Evolutionary conservation across 805 yeast species (phyloP), one percentile per base, ranked within the genome.

Genomic region (Kodamaea neixiangensis): DNA sequence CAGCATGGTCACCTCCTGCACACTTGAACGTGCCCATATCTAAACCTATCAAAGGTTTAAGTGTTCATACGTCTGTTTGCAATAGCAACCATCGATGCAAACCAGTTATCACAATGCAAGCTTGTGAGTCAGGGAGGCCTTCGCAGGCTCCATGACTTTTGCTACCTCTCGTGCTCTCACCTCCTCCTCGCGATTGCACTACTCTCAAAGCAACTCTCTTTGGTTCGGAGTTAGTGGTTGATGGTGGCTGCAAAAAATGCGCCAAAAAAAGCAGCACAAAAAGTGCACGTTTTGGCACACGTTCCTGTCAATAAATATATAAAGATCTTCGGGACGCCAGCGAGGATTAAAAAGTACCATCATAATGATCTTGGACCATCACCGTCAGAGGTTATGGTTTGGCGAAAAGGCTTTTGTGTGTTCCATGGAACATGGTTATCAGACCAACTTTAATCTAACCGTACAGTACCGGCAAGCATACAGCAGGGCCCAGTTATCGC

Each of bases 331-430:
- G n/a, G 44, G 5, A 37, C 19, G 31, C 31, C 31, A 25, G 9
- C 10, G 31, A 5, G 9, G 41, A 17, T 15, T 37, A 15, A n/a
- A 40, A 21, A 20, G 11, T 15, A 7, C 18, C 20, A 40, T 25
- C 15, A 40, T 17, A 40, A 45, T 46, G 48, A 29, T n/a, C 35
- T 22, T 39, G 37, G 29, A 46, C 22, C 33, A 38, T 18, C 46
- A 47, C 38, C 35, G 43, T 15, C 46, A 22, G 14, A 47, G 37
- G 38, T 25, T 47, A 18, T 47, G 50, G 50, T 47, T 47, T 42
- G 50, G 50, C 11, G 50, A 47, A 15, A 47, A 47, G 18, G 50
- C 46, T 4, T 47, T 47, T 21, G 50, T 47, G 18, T 41, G 46
- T 34, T 39, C 50, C 46, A 41, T 43, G 46, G 50, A 47, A 19